Conservation (phyloP, 495 filamentous ascomycete species). For the Aspergillus egyptiacus region DNA sequence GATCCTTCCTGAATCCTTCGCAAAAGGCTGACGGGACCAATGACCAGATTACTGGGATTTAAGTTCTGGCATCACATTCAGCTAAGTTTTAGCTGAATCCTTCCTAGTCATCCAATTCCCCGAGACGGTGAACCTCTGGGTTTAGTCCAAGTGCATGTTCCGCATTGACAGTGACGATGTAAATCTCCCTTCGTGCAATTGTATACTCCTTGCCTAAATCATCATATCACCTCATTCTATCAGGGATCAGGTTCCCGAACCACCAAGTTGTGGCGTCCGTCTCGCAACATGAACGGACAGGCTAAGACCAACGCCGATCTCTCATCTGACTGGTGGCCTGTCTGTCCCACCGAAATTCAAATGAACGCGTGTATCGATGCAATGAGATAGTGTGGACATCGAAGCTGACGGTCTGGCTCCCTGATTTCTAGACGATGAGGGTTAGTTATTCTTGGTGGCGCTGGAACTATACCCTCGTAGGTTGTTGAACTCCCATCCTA, state of each 20-base stretch:
- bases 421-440: background rate
- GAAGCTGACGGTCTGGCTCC: conserved; percentile 10
- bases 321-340: conserved; percentile 9
- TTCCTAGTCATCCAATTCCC: background rate
- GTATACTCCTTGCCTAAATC: too few species aligned
- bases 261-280: conserved; percentile 4
- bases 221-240: background rate
- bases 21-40: conserved; percentile 13
- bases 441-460: background rate
- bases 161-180: too few species aligned
- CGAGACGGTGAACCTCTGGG: too few species aligned
- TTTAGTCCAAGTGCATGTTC: too few species aligned
- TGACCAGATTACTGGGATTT: conserved; percentile 20
- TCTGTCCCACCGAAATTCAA: conserved; percentile 7
- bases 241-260: background rate
- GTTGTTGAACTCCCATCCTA: background rate
- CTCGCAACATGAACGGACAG: background rate
- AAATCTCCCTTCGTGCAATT: too few species aligned
- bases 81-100: background rate
- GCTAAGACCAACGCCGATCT: background rate
- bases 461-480: background rate
- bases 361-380: conserved; percentile 6
- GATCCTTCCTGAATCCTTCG: background rate
- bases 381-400: conserved; percentile 6
- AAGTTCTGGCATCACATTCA: background rate